Evolutionary conservation across 768 basidiomycete species (phyloP), one percentile per base, ranked within the genome.

Genomic region (Macrocybe gigantea): DNA sequence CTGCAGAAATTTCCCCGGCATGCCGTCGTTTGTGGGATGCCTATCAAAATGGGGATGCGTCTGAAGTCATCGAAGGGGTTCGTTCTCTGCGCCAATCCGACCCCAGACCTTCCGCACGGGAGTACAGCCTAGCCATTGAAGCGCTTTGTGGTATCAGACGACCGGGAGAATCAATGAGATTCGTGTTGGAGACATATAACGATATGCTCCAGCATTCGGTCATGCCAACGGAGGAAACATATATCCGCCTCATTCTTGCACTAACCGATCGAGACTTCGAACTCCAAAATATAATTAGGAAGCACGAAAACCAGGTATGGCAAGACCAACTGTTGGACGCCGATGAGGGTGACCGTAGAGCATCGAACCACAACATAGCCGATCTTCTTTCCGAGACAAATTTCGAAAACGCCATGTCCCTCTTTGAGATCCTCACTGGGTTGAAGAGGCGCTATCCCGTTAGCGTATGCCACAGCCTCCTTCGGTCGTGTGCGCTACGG

Each of bases 241-340:
- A 89, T 61, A 58, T 70, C 30, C 60, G 64, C 33, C 70, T 92
- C 39, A 79, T 95, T 47, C 52, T 62, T 0, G 79, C 79, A 0
- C 74, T 93, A 48, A 77, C 79, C 4, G 65, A 73, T 29, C 82
- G 92, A 36, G 88, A 92, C 55, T 55, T 64, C 3, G 89, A 93
- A 56, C 73, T 90, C 1, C 64, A 72, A 34, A 59, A 59, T 11
- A 67, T 72, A 0, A 70, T 82, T 15, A 22, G 22, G 22, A 22
- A 22, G 22, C 56, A 64, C 5, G 53, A 67, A 3, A 59, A 83
- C 31, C 68, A 78, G 34, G 55, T 55, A n/a, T 70, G 75, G 36
- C 36, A 38, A 11, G 15, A 15, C 51, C 52, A 58, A 5, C 56
- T 70, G 11, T 49, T 63, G 4, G 60, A 60, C n/a, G 53, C 59